A percentile compares a stretch with the other conserved stretches of the same genome.
Conservation (phyloP, 371 early-diverging fungal species). For the Rozella allomycis region DNA sequence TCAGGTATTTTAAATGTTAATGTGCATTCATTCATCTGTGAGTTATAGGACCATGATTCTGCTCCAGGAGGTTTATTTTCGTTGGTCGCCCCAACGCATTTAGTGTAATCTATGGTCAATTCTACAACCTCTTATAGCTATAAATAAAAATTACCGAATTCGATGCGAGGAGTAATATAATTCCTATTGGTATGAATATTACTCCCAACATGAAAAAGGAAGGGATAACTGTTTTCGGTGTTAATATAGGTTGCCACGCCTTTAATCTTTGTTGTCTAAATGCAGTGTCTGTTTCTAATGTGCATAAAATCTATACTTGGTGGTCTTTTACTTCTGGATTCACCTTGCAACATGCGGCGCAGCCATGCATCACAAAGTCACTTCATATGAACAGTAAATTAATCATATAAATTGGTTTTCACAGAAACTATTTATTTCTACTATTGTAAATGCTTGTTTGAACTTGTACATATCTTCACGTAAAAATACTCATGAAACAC, state of each 20-base stretch:
- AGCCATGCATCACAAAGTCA: too few relatives aligned
- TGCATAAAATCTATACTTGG: too few relatives aligned
- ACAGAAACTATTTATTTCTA: too few relatives aligned
- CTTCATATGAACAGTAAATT: too few relatives aligned
- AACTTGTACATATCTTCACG: too few relatives aligned
- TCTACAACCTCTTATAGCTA: conserved; percentile 30
- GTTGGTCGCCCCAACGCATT: conserved; percentile 28
- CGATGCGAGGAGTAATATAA: conserved; percentile 41
- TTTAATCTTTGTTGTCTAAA: conserved; percentile 92
- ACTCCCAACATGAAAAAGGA: conserved; percentile 72
- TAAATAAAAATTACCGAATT: background rate
- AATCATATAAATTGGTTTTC: too few relatives aligned
- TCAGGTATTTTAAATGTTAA: conserved; percentile 46
- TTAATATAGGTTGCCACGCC: conserved; percentile 92
- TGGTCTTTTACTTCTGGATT: too few relatives aligned
- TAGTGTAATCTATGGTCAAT: conserved; percentile 70
- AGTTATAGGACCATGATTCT: conserved; percentile 13
- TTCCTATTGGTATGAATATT: conserved; percentile 77
- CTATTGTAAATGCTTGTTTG: too few relatives aligned
- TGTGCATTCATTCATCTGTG: conserved; percentile 27
- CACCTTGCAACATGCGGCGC: too few relatives aligned
- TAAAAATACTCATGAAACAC: too few relatives aligned
- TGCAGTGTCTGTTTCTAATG: conserved; percentile 85
- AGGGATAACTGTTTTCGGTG: conserved; percentile 78
- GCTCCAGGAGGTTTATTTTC: background rate